phyloP scores from a whole-genome alignment of 169 alveolate species.

The Eimeria maxima region DNA sequence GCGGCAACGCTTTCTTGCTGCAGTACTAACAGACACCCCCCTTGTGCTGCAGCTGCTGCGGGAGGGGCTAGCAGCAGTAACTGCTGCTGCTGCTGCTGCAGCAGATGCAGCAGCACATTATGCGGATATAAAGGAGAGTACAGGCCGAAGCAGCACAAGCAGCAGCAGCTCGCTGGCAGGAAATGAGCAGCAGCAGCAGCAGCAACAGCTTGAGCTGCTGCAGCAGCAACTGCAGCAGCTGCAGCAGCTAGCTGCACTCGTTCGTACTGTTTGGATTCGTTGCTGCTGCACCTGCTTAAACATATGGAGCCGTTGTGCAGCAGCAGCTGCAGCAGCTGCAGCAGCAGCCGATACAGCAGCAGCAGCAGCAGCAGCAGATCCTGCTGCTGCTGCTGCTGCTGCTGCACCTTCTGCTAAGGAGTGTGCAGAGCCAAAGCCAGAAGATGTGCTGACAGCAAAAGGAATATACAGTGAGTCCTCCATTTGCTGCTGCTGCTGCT shows the following conservation, averaged over 20 bases:
- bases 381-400: not conserved
- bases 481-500: too few relatives aligned
- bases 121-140: not conserved
- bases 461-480: not conserved
- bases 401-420: not conserved
- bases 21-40: not conserved
- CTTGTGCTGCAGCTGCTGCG: slow-evolving; percentile 18
- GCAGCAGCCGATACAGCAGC: too few relatives aligned
- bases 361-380: not conserved
- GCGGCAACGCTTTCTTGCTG: slow-evolving; percentile 40
- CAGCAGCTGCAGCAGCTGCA: slow-evolving; percentile 13
- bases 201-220: too few relatives aligned
- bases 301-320: slow-evolving; percentile 32
- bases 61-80: not conserved
- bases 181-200: too few relatives aligned
- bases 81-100: slow-evolving; percentile 40
- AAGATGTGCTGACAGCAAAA: not conserved
- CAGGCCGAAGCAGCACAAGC: not conserved
- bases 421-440: not conserved
- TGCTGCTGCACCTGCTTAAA: slow-evolving; percentile 39
- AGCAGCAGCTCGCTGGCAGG: not conserved
- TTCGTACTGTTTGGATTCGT: not conserved
- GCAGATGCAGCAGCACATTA: slow-evolving; percentile 10
- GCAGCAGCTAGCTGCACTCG: slow-evolving; percentile 2
- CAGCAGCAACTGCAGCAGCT: slow-evolving; percentile 31